phyloP scores from a whole-genome alignment of 2,329 filamentous ascomycete species.

The Penicillium italicum region DNA sequence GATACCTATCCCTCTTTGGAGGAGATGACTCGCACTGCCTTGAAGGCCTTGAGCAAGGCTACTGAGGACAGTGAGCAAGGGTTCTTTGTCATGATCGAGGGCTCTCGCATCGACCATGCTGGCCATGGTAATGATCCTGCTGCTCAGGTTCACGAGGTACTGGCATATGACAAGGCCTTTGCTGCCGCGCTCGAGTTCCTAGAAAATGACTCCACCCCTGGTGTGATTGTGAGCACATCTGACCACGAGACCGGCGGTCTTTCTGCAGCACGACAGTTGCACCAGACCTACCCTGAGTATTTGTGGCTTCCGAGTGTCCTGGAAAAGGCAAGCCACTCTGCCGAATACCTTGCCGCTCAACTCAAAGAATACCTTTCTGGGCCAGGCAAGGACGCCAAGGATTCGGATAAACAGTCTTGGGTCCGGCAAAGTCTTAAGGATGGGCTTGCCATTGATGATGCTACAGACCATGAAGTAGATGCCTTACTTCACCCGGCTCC shows the following conservation, averaged over 20 bases:
- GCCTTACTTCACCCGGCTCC: conserved; percentile 57
- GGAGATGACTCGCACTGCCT: conserved; percentile 83
- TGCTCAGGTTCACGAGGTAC: conserved; percentile 82
- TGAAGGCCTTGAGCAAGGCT: conserved; percentile 73
- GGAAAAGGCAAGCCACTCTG: conserved; percentile 71
- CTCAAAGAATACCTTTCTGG: conserved; percentile 58
- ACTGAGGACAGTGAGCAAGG: conserved; percentile 82
- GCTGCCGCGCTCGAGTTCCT: conserved; percentile 80
- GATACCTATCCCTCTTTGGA: conserved; percentile 82
- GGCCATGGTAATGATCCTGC: conserved; percentile 82
- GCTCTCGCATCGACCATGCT: conserved; percentile 91
- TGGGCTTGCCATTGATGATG: conserved; percentile 74
- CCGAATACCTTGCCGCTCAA: conserved; percentile 64
- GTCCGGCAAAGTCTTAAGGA: conserved; percentile 63
- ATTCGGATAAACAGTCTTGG: conserved; percentile 56
- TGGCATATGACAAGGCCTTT: conserved; percentile 92
- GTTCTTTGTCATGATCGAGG: conserved; percentile 99
- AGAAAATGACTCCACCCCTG: conserved; percentile 64
- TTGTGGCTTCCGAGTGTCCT: conserved; percentile 83
- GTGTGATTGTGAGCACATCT: conserved; percentile 81
- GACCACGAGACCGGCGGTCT: conserved; percentile 96
- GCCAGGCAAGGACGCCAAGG: conserved; percentile 33
- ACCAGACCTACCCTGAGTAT: conserved; percentile 50
- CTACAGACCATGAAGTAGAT: conserved; percentile 66
- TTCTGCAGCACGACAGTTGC: conserved; percentile 69